These are phyloP conservation scores for Lentinus brumalis DNA, from an alignment of 768 basidiomycete species.

Conservation along the genomic window DNA sequence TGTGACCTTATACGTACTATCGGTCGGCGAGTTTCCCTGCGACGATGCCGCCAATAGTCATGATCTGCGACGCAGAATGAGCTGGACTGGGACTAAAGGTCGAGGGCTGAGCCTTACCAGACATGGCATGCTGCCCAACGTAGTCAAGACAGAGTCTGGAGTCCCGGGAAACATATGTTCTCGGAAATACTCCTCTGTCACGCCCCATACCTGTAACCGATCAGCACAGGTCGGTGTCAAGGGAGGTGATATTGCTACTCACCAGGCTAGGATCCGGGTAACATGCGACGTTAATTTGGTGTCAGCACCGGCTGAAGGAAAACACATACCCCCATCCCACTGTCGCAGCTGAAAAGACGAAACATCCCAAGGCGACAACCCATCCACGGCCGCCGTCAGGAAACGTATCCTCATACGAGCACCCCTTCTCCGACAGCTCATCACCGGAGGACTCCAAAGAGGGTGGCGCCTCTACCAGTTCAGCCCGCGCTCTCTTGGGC, in stretches of 20 bases:
- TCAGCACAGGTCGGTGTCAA: not conserved
- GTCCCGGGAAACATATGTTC: constrained; percentile 26
- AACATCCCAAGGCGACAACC: constrained; percentile 36
- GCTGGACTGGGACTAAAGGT: not conserved
- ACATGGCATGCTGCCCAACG: constrained; percentile 29
- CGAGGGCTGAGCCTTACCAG: constrained; percentile 14
- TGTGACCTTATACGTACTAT: constrained; percentile 26
- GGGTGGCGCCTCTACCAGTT: not conserved
- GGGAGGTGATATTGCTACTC: not conserved
- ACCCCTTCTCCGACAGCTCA: not conserved
- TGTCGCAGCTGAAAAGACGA: constrained; percentile 27
- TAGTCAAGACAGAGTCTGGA: constrained; percentile 18
- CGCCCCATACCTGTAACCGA: constrained; percentile 31
- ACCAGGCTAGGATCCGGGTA: not conserved
- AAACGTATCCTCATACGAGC: constrained; percentile 2
- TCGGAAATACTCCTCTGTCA: constrained; percentile 36
- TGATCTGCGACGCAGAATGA: constrained; percentile 17
- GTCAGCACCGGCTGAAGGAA: not conserved
- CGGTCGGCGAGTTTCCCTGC: constrained; percentile 36
- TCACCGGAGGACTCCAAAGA: not conserved
- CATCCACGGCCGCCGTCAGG: constrained; percentile 35
- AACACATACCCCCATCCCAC: constrained; percentile 30
- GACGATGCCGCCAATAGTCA: constrained; percentile 31
- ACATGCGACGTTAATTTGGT: not conserved
- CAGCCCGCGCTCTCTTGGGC: not conserved